These are phyloP conservation scores for Rhododendron henanense DNA, from an alignment of 148 eudicot genomes.

Conservation along the genomic window DNA sequence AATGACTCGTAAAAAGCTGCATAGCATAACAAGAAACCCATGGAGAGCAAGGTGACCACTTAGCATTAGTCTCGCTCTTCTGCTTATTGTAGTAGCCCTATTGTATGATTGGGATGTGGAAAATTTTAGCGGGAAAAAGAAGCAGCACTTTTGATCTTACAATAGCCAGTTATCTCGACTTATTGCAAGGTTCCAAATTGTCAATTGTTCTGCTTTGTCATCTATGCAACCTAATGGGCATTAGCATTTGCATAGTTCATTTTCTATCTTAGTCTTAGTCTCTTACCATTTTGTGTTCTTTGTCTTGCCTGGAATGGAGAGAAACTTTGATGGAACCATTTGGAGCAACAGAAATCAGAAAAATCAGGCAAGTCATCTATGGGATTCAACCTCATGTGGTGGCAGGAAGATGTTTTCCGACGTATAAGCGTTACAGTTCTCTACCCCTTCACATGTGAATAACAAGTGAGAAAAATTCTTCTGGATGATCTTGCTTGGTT, in stretches of 20 bases:
- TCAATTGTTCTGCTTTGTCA: neutral
- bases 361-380: neutral
- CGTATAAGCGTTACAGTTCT: neutral
- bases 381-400: neutral
- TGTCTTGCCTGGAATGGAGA: neutral
- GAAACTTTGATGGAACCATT: constrained; percentile 2
- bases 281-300: neutral
- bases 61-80: neutral
- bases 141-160: neutral
- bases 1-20: neutral
- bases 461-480: neutral
- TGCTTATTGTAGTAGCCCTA: neutral
- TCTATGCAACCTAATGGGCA: neutral
- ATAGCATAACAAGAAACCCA: neutral
- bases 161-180: neutral
- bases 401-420: neutral
- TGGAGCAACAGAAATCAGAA: neutral
- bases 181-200: neutral
- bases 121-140: neutral
- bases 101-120: neutral
- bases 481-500: neutral
- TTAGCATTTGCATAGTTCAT: neutral
- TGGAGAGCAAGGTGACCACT: constrained; percentile 10
- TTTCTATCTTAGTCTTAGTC: neutral
- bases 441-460: too few relatives aligned